A percentile compares a stretch with the other conserved stretches of the same genome.
Evolutionary conservation across 2,329 filamentous ascomycete genomes (phyloP).

Genomic region (Sclerotinia sclerotiorum): DNA sequence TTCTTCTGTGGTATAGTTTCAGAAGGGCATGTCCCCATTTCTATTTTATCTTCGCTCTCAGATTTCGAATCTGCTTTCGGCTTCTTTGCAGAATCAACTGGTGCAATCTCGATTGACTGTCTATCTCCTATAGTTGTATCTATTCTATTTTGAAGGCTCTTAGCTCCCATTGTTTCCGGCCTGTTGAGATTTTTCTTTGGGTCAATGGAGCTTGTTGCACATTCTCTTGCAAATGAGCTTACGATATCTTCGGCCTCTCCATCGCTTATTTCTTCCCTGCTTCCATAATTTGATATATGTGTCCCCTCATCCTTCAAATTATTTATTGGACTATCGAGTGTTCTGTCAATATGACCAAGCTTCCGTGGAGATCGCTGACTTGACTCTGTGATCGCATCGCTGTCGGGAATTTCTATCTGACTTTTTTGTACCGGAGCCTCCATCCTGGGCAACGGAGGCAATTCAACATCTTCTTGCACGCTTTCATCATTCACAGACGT

Average conservation of each 20-base stretch:
- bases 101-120: neutral
- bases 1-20: neutral
- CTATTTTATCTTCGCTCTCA: neutral
- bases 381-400: conserved; percentile 20
- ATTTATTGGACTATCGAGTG: neutral
- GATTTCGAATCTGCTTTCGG: neutral
- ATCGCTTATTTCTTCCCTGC: neutral
- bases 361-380: conserved; percentile 15
- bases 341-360: neutral
- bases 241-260: neutral
- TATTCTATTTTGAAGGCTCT: neutral
- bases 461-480: neutral
- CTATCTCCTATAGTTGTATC: neutral
- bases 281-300: neutral
- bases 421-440: neutral
- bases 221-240: conserved; percentile 21
- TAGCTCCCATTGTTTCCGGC: neutral
- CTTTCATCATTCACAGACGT: neutral
- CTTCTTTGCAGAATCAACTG: neutral
- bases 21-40: neutral
- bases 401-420: conserved; percentile 23
- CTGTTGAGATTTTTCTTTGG: neutral
- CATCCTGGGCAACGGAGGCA: neutral
- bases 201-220: conserved; percentile 17
- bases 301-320: neutral